Percentiles rank a stretch among this genome's conserved stretches.
phyloP scores from a whole-genome alignment of 495 filamentous ascomycete genomes.

The Aspergillus carlsbadensis region DNA sequence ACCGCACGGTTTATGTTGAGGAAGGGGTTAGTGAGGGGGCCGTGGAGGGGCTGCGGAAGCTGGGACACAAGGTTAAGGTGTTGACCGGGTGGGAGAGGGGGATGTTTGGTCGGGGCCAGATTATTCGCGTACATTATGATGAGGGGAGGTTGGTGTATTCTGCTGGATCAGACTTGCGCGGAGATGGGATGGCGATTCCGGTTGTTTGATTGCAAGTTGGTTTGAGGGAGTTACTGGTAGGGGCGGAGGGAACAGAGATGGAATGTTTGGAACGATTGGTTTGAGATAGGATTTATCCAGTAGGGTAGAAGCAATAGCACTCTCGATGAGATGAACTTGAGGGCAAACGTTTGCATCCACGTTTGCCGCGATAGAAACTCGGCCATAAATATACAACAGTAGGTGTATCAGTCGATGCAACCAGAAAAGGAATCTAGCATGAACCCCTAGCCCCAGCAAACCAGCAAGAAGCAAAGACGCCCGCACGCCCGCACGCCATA shows the following conservation, averaged over 20 bases:
- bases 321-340: too few species aligned
- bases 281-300: too few species aligned
- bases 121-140: slow-evolving; percentile 75
- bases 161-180: slow-evolving; percentile 83
- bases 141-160: slow-evolving; percentile 71
- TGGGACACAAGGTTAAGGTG: slow-evolving; percentile 75
- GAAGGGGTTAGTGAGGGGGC: slow-evolving; percentile 74
- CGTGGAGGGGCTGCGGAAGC: slow-evolving; percentile 59
- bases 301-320: too few species aligned
- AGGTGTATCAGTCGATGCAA: too few species aligned
- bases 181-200: slow-evolving; percentile 82
- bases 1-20: slow-evolving; percentile 72
- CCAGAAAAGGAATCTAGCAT: too few species aligned
- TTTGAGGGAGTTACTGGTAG: background rate
- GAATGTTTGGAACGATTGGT: too few species aligned
- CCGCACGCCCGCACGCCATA: background rate
- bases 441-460: background rate
- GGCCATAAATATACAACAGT: too few species aligned
- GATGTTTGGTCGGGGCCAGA: slow-evolving; percentile 87
- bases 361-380: too few species aligned
- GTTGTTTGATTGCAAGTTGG: background rate
- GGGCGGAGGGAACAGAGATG: background rate
- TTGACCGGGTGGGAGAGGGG: slow-evolving; percentile 64
- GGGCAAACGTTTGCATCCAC: too few species aligned
- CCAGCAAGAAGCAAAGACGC: background rate